Base-by-base conservation (phyloP, 2,329 filamentous ascomycete genomes). In the Phialophora macrospora region DNA sequence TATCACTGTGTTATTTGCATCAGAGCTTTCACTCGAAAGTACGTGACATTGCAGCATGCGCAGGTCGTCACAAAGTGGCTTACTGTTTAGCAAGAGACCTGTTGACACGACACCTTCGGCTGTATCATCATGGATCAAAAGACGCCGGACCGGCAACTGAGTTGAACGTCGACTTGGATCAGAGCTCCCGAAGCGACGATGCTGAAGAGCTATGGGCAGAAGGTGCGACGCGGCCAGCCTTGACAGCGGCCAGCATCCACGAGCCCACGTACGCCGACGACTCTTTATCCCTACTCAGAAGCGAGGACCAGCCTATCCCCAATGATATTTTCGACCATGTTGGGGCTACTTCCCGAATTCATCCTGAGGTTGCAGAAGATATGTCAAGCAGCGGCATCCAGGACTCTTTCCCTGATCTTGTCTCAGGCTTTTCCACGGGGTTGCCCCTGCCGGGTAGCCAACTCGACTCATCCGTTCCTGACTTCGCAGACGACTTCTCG, bases 401-500 rank as follows among this genome's bases (percentile, higher is more conserved):
- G 2, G 24, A 14, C 14, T 3, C 52, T 12, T 38, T 55, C 17
- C 26, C 26, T 12, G 52, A 55, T 55, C n/a, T 28, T n/a, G 24
- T 26, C 12, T 24, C 60, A 1, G 60, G 55, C 52, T 55, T 54
- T 34, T 28, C 60, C n/a, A 26, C 32, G 12, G 52, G 14, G 9
- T 20, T 62, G 26, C 30, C 30, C 22, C 22, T 61, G n/a, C 14
- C 38, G n/a, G 48, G 54, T 26, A 32, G 49, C 20, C n/a, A 51
- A 34, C 38, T 61, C 49, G 51, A 34, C 8, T 54, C 51, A 12
- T 24, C 55, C n/a, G 60, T 24, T n/a, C 34, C 51, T 14, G 46
- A 28, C 49, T 62, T 46, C 52, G 17, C 60, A 32, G 26, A 62
- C 4, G 60, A 62, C 41, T 62, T 62, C 34, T 34, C 49, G 6